phyloP scores from a whole-genome alignment of 1,139 yeast species.

The Pichia sp. region DNA sequence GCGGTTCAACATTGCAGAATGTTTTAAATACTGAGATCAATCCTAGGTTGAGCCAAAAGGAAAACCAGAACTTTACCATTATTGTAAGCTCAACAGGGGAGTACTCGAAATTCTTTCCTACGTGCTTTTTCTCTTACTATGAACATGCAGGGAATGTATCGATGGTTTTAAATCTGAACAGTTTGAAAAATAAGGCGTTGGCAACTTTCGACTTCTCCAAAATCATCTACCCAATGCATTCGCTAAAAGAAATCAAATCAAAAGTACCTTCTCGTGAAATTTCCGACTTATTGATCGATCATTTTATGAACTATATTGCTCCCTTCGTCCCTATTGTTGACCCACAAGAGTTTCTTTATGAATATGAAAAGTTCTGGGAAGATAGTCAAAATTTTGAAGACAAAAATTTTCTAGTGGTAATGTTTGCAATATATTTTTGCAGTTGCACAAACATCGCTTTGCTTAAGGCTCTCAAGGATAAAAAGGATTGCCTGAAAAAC shows the following conservation, averaged over 20 bases:
- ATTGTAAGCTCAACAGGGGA: constrained; percentile 24
- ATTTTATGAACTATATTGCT: constrained; percentile 19
- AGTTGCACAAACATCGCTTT: constrained; percentile 20
- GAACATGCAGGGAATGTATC: constrained; percentile 22
- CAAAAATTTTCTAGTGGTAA: constrained; percentile 18
- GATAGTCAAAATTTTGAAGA: constrained; percentile 12
- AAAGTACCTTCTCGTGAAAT: constrained; percentile 15
- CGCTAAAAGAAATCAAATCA: constrained; percentile 9
- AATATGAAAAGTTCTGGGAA: constrained; percentile 19
- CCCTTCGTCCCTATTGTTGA: constrained; percentile 26
- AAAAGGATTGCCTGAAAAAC: not conserved
- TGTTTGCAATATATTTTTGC: constrained; percentile 22
- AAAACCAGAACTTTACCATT: constrained; percentile 21
- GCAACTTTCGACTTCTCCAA: constrained; percentile 21
- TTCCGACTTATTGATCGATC: constrained; percentile 18
- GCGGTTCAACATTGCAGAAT: constrained; percentile 1
- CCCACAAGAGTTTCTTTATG: constrained; percentile 19
- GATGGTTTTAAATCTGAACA: constrained; percentile 15
- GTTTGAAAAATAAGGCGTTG: constrained; percentile 12
- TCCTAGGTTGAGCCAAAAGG: constrained; percentile 14
- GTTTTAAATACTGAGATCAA: constrained; percentile 19
- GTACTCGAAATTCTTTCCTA: constrained; percentile 23
- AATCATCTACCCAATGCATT: constrained; percentile 13
- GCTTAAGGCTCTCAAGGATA: constrained; percentile 5
- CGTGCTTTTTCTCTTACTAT: constrained; percentile 21